Conservation (phyloP, 345 rosid species). For the Eucalyptus viminalis region DNA sequence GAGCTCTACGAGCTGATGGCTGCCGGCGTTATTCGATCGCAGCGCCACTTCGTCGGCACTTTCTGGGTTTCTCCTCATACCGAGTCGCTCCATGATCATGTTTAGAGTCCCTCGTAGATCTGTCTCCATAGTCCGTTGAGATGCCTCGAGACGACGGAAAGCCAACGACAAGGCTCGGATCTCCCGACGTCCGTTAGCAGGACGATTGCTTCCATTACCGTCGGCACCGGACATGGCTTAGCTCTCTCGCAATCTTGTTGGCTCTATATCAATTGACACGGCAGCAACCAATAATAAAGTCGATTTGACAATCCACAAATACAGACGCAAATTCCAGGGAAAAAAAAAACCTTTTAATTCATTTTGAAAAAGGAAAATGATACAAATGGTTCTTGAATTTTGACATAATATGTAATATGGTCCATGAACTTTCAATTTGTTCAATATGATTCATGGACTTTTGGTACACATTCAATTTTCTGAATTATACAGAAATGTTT, state of each 20-base stretch:
- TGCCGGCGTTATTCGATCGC: not conserved
- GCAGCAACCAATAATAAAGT: not conserved
- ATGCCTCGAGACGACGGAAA: not conserved
- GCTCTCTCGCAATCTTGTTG: not conserved
- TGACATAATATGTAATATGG: too few relatives aligned
- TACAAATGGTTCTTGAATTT: rapidly evolving
- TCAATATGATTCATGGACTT: too few relatives aligned
- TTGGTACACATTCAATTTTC: rapidly evolving
- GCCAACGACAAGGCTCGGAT: not conserved
- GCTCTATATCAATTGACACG: not conserved
- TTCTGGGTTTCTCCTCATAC: not conserved
- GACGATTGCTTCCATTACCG: not conserved
- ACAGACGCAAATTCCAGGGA: rapidly evolving
- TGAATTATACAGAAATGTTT: rapidly evolving
- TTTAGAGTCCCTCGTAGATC: not conserved
- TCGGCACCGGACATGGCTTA: not conserved
- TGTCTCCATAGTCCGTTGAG: not conserved
- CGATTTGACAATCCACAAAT: not conserved
- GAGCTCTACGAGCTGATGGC: not conserved
- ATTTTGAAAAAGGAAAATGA: not conserved
- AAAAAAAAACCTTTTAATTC: not conserved
- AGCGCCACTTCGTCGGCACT: not conserved
- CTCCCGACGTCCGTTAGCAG: not conserved
- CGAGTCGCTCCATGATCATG: not conserved
- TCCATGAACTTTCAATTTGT: too few relatives aligned